Conservation (phyloP, 352 stramenopile genomes). For the Albugo candida region DNA sequence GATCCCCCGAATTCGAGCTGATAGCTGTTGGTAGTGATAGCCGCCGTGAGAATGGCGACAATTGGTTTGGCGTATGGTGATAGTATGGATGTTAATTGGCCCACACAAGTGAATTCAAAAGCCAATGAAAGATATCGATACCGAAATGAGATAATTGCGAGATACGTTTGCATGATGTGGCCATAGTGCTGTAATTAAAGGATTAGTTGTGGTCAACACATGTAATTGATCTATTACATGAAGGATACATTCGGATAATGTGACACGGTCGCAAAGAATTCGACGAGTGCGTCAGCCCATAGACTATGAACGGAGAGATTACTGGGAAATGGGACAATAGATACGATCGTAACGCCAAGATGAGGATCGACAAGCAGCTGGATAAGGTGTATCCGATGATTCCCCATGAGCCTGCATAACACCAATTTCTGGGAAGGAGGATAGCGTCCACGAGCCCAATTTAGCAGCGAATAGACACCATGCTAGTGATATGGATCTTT, state of each 20-base stretch:
- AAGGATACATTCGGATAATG: conserved; percentile 45
- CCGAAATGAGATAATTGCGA: conserved; percentile 42
- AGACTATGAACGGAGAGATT: conserved; percentile 6
- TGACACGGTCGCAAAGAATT: conserved; percentile 43
- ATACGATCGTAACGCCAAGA: conserved; percentile 18
- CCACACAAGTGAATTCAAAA: conserved; percentile 46
- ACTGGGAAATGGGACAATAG: background rate
- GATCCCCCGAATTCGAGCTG: no score
- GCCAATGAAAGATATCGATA: conserved; percentile 68
- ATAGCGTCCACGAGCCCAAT: conserved; percentile 59
- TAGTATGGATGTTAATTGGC: conserved; percentile 25
- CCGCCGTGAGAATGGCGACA: conserved; percentile 34
- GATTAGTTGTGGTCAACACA: background rate
- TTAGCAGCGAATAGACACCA: conserved; percentile 64
- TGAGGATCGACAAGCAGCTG: conserved; percentile 27
- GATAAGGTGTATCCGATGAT: conserved; percentile 62
- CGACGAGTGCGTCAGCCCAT: conserved; percentile 34
- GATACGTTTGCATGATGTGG: conserved; percentile 42
- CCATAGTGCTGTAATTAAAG: conserved; percentile 24
- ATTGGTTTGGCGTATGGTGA: conserved; percentile 24
- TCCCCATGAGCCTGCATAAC: conserved; percentile 44
- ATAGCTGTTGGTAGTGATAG: conserved; percentile 51
- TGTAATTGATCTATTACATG: conserved; percentile 9
- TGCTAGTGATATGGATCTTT: conserved; percentile 25
- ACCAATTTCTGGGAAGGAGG: conserved; percentile 54